Conservation (phyloP, 345 rosid species). For the Arabis alpina region DNA sequence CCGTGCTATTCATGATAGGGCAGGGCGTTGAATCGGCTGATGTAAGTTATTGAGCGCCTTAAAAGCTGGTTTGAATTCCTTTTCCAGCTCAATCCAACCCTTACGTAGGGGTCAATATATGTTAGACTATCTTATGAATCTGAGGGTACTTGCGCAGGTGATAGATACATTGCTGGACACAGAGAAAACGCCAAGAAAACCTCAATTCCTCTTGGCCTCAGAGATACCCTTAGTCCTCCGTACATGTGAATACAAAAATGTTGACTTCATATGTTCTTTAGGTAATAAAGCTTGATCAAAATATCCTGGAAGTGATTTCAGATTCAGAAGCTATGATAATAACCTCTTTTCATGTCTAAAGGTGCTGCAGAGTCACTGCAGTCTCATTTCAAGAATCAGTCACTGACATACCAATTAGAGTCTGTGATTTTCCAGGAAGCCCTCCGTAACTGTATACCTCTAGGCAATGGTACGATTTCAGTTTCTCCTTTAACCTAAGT, state of each 20-base stretch:
- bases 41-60: constrained; percentile 54
- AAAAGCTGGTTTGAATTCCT: constrained; percentile 10
- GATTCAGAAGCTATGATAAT: constrained; percentile 10
- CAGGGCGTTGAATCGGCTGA: constrained; percentile 79
- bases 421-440: constrained; percentile 83
- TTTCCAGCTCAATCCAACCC: constrained; percentile 21
- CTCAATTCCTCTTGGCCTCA: constrained; percentile 82
- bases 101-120: not conserved
- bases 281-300: constrained; percentile 47
- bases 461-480: constrained; percentile 46
- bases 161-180: constrained; percentile 75
- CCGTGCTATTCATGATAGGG: constrained; percentile 92
- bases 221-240: constrained; percentile 84
- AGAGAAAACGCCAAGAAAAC: constrained; percentile 64
- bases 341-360: constrained; percentile 36
- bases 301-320: constrained; percentile 1
- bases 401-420: constrained; percentile 60
- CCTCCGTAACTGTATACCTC: constrained; percentile 54
- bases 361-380: constrained; percentile 65
- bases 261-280: constrained; percentile 72
- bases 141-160: constrained; percentile 47
- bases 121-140: not conserved
- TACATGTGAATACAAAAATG: constrained; percentile 74
- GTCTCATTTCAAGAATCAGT: constrained; percentile 68
- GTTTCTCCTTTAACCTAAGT: constrained; percentile 23